Evolutionary conservation across 2,329 filamentous ascomycete species (phyloP).

Genomic region (Xylariaceae sp.): DNA sequence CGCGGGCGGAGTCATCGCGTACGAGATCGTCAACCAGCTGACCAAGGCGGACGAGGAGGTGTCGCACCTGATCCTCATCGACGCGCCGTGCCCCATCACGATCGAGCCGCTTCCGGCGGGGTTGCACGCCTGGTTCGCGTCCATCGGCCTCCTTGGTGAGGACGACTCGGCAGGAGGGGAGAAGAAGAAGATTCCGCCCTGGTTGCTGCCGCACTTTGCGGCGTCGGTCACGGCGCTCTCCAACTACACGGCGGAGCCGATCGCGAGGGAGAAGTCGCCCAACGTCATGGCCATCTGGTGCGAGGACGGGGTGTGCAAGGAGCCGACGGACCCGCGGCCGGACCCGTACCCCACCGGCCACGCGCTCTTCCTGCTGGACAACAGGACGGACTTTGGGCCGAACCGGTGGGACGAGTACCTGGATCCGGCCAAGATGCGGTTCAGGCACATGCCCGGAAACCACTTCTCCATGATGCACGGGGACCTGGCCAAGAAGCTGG

Average conservation of each 20-base stretch:
- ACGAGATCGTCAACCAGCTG: slow-evolving; percentile 58
- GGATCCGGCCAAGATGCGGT: slow-evolving; percentile 55
- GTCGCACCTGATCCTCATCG: slow-evolving; percentile 58
- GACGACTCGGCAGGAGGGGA: slow-evolving; percentile 42
- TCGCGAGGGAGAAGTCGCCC: slow-evolving; percentile 54
- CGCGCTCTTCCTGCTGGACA: slow-evolving; percentile 66
- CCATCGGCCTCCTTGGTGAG: slow-evolving; percentile 64
- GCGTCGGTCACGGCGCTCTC: slow-evolving; percentile 63
- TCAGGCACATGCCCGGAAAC: slow-evolving; percentile 63
- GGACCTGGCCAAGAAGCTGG: slow-evolving; percentile 31
- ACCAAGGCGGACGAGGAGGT: slow-evolving; percentile 52
- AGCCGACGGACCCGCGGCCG: slow-evolving; percentile 59
- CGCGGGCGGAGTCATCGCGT: slow-evolving; percentile 69
- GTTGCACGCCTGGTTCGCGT: slow-evolving; percentile 67
- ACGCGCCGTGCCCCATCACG: slow-evolving; percentile 60
- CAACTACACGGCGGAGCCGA: slow-evolving; percentile 61
- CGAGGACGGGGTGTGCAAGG: slow-evolving; percentile 65
- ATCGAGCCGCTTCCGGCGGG: slow-evolving; percentile 62
- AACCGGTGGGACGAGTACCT: slow-evolving; percentile 66
- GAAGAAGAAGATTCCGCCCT: slow-evolving; percentile 60
- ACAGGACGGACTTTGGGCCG: slow-evolving; percentile 64
- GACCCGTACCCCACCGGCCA: slow-evolving; percentile 54
- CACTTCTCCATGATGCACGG: slow-evolving; percentile 76
- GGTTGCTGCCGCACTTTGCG: slow-evolving; percentile 69
- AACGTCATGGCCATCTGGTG: slow-evolving; percentile 65